Base-by-base conservation (phyloP, 2,329 filamentous ascomycete genomes). In the Parafenestella ontariensis region DNA sequence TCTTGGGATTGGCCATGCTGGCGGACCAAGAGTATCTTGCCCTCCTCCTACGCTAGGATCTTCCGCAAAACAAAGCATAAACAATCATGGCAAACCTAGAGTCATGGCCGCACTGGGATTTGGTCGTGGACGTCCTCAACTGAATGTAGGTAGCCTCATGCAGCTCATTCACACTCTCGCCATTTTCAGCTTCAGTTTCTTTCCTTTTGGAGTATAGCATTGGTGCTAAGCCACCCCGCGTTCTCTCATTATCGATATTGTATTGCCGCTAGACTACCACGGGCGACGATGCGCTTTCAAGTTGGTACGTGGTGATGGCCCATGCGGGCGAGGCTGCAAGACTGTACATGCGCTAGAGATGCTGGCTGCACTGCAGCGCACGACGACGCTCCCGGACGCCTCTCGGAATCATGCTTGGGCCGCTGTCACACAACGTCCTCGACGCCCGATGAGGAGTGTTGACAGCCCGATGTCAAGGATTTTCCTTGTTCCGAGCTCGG, bases 391-490 rank as follows among this genome's bases (percentile, higher is more conserved):
- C n/a, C 18, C 26, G 41, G 23, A 47, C 28, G 58, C 34, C 49
- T 46, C 54, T 54, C 50, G 49, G 44, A 44, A 26, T 20, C 47
- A 45, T 50, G 55, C 37, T 36, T 58, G 17, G 34, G 20, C 42
- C 44, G 46, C 40, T 50, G 55, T 61, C 47, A 52, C 46, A 49
- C 54, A 46, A 51, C 60, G 36, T 51, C 37, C 28, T 46, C 21
- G 37, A 24, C 23, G 37, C 17, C 37, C 54, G 46, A 54, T 10
- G 39, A 47, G 41, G 36, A 28, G 21, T 26, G 23, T 17, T 46
- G 34, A 51, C 46, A 42, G 28, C 34, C 51, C 20, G 33, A 42
- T 5, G 2, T 28, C 48, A 37, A 24, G 29, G 37, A n/a, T 40
- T 11, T 8, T 23, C 11, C 23, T 24, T 28, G 48, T n/a, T 37